Evolutionary conservation across 176 grass and related monocot genomes (phyloP), one percentile per base, ranked within the genome.

Genomic region (Pontederia crassipes): DNA sequence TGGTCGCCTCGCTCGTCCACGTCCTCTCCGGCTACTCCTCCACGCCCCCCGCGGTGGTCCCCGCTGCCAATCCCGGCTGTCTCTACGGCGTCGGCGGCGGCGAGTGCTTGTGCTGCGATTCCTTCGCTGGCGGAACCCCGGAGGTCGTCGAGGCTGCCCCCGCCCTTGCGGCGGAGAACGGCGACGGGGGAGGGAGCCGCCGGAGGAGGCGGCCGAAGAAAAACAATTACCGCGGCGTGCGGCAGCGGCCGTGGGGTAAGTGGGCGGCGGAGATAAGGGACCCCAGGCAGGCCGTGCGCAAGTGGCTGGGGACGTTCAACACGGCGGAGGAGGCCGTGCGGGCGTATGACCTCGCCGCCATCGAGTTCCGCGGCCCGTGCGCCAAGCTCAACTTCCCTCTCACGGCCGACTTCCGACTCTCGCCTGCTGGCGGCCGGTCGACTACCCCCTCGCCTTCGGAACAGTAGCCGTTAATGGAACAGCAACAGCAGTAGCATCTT

Each of bases 211-310:
- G 78, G 58, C 73, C 64, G 20, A 95, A 85, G 57, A 95, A 89
- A 79, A 95, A 74, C 69, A 82, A 71, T 67, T 97, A 88, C 79
- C 71, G 92, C 14, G 92, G 92, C 45, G 92, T 97, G 48, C 72
- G 92, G 48, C 92, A 88, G 64, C 65, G 92, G 12, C 92, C 87
- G 2, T 97, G 92, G 92, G 91, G 92, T 0, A 97, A 91, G 70
- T 97, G 87, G 92, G 92, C 87, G 2, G 87, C 87, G 13, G 92
- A 97, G 73, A 97, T 97, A 65, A 83, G 92, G 0, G 92, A 97
- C 75, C 92, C 92, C 0, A 87, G 74, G 40, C 74, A 78, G 1
- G 86, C 90, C 0, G 90, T 89, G 57, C 80, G 83, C 52, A 89
- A 87, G 58, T 95, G 90, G 86, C 83, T 95, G 0, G 90, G 90